Conservation (phyloP, 805 yeast species). For the Pichia sporocuriosa region DNA sequence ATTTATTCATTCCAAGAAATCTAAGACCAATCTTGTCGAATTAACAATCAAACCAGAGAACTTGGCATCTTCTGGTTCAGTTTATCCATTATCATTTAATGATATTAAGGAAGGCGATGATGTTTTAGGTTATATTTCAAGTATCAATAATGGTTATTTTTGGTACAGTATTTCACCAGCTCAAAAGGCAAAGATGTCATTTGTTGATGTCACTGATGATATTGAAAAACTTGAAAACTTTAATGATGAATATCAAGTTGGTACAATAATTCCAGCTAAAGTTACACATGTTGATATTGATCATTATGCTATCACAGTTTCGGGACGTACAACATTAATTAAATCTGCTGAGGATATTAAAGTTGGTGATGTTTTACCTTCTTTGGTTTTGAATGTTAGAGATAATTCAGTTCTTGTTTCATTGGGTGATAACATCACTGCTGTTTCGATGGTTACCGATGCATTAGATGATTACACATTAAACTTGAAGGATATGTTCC, state of each 20-base stretch:
- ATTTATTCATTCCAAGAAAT: slow-evolving; percentile 53
- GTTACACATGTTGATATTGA: slow-evolving; percentile 50
- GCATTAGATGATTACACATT: slow-evolving; percentile 63
- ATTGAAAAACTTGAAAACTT: slow-evolving; percentile 41
- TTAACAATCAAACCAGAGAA: slow-evolving; percentile 33
- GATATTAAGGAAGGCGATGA: slow-evolving; percentile 44
- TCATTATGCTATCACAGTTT: slow-evolving; percentile 31
- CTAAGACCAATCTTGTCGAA: slow-evolving; percentile 55
- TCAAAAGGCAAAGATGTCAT: slow-evolving; percentile 57
- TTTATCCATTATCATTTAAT: slow-evolving; percentile 26
- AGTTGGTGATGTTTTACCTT: slow-evolving; percentile 53
- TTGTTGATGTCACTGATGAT: slow-evolving; percentile 57
- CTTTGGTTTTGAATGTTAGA: slow-evolving; percentile 51
- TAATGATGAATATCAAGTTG: slow-evolving; percentile 59
- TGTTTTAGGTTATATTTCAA: slow-evolving; percentile 58
- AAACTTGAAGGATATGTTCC: slow-evolving; percentile 42
- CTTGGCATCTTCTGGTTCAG: slow-evolving; percentile 35
- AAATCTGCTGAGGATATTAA: slow-evolving; percentile 42
- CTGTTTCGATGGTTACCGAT: slow-evolving; percentile 67
- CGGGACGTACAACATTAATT: slow-evolving; percentile 40
- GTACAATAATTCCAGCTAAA: slow-evolving; percentile 56
- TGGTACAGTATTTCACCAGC: slow-evolving; percentile 69
- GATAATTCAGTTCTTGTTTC: slow-evolving; percentile 61
- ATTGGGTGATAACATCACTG: slow-evolving; percentile 55
- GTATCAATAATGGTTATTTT: slow-evolving; percentile 48